Conservation (phyloP, 805 yeast genomes). For the Cyberlindnera mrakii region DNA sequence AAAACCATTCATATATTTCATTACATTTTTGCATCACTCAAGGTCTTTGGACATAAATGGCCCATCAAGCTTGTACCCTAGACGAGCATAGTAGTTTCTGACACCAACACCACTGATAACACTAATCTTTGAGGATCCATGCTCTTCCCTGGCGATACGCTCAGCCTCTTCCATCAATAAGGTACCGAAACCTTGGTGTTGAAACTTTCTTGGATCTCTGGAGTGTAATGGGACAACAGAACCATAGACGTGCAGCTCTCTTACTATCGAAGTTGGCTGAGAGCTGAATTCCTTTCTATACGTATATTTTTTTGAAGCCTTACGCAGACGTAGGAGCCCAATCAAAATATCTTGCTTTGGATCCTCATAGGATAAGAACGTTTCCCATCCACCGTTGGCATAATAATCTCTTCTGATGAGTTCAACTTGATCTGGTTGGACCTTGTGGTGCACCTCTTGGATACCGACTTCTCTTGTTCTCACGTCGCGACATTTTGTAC, state of each 20-base stretch:
- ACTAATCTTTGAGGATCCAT: slow-evolving; percentile 83
- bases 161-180: slow-evolving; percentile 98
- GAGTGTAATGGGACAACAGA: slow-evolving; percentile 95
- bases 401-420: slow-evolving; percentile 90
- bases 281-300: slow-evolving; percentile 80
- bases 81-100: slow-evolving; percentile 85
- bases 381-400: slow-evolving; percentile 99
- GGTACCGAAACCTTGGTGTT: slow-evolving; percentile 98
- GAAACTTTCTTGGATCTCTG: slow-evolving; percentile 95
- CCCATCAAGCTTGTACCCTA: slow-evolving; percentile 91
- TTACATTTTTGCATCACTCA: not conserved
- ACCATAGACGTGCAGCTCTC: slow-evolving; percentile 96
- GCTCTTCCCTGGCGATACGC: slow-evolving; percentile 90
- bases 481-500: slow-evolving; percentile 92
- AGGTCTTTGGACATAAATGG: slow-evolving; percentile 88
- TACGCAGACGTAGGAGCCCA: slow-evolving; percentile 82
- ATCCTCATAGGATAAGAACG: slow-evolving; percentile 92
- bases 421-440: slow-evolving; percentile 95
- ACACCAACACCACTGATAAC: slow-evolving; percentile 98
- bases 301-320: slow-evolving; percentile 84
- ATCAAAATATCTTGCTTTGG: slow-evolving; percentile 93
- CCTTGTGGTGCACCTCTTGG: slow-evolving; percentile 96
- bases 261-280: slow-evolving; percentile 88
- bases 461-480: slow-evolving; percentile 98
- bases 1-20: not conserved